phyloP scores from a whole-genome alignment of 257 asterid species.

The Rehmannia glutinosa region DNA sequence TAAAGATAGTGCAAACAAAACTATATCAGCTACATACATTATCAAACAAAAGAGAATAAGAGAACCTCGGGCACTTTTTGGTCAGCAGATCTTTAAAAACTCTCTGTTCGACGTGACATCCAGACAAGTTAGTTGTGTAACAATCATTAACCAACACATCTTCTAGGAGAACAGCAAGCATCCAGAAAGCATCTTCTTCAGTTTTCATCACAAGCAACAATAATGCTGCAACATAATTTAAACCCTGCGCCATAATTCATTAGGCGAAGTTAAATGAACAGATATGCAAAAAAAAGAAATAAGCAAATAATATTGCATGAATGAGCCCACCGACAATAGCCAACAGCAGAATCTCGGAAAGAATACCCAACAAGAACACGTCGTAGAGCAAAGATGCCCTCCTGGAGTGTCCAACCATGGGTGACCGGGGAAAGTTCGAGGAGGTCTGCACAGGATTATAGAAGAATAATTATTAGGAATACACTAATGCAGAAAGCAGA shows the following conservation, averaged over 20 bases:
- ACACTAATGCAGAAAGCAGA: neutral
- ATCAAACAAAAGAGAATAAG: conserved; percentile 5
- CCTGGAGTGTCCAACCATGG: conserved; percentile 93
- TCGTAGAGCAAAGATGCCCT: conserved; percentile 93
- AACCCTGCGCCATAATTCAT: conserved; percentile 54
- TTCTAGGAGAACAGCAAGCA: conserved; percentile 94
- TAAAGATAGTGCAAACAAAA: conserved; percentile 2
- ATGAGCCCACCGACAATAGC: conserved; percentile 92
- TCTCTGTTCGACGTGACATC: conserved; percentile 97
- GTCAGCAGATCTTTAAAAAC: conserved; percentile 83
- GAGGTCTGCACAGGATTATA: conserved; percentile 53
- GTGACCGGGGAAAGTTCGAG: conserved; percentile 97
- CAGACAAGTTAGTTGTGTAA: conserved; percentile 83
- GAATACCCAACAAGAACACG: conserved; percentile 97
- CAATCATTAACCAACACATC: conserved; percentile 89
- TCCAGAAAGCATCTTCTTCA: conserved; percentile 99
- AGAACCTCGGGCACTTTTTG: conserved; percentile 85
- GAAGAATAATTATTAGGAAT: conserved; percentile 1
- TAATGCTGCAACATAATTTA: conserved; percentile 92
- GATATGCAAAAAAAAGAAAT: neutral
- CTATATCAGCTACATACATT: neutral
- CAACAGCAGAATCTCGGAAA: conserved; percentile 97
- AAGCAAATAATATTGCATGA: too few species aligned
- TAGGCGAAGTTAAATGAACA: too few species aligned
- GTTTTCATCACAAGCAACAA: conserved; percentile 95